phyloP scores from a whole-genome alignment of 768 basidiomycete genomes.

The Collybia mongolica region DNA sequence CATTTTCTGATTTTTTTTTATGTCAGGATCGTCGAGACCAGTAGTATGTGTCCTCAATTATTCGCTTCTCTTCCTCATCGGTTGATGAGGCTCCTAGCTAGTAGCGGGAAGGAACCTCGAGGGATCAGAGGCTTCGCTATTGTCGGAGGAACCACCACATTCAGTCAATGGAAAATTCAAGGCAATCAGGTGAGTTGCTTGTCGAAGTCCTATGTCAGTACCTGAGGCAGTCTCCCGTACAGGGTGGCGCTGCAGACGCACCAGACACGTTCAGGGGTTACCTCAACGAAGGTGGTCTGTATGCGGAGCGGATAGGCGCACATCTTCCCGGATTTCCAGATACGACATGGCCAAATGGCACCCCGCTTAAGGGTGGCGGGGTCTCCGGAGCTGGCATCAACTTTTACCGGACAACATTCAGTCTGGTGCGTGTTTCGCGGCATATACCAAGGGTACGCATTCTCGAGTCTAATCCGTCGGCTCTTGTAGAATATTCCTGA shows the following conservation, averaged over 20 bases:
- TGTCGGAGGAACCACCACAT: slow-evolving; percentile 36
- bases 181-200: slow-evolving; percentile 34
- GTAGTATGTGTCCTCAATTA: slow-evolving; percentile 29
- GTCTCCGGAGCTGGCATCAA: slow-evolving; percentile 39
- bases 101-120: slow-evolving; percentile 47
- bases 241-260: slow-evolving; percentile 36
- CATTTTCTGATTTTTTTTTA: not conserved
- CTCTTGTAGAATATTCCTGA: slow-evolving; percentile 30
- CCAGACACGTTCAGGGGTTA: slow-evolving; percentile 48
- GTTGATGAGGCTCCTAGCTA: slow-evolving; percentile 27
- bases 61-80: not conserved
- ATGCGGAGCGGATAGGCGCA: slow-evolving; percentile 47
- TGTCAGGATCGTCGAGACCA: slow-evolving; percentile 44
- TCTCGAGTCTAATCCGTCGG: not conserved
- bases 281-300: slow-evolving; percentile 50
- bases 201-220: not conserved
- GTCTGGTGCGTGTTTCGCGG: slow-evolving; percentile 25
- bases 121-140: slow-evolving; percentile 46
- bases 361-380: slow-evolving; percentile 26
- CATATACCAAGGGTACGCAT: not conserved
- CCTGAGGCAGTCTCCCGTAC: not conserved
- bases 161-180: slow-evolving; percentile 40
- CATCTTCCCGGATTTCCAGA: slow-evolving; percentile 49
- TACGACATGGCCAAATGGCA: slow-evolving; percentile 32
- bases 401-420: slow-evolving; percentile 42